A percentile compares a stretch with the other conserved stretches of the same genome.
Evolutionary conservation across 1,284 basidiomycete genomes (phyloP).

Genomic region (Peniophora sp.): DNA sequence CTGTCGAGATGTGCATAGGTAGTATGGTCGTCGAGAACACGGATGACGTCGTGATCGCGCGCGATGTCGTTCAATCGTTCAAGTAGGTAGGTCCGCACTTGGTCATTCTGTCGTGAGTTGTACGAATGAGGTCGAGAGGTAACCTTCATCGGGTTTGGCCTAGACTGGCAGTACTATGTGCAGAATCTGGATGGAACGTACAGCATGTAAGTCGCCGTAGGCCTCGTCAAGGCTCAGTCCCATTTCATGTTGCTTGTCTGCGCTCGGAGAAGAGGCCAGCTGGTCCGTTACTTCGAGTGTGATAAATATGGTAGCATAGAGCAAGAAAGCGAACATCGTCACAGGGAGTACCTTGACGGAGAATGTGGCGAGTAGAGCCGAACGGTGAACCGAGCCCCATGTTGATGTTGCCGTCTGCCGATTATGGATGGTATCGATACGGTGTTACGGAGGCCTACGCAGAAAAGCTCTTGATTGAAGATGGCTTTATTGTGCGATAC

Average conservation of each 20-base stretch:
- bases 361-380: slow-evolving; percentile 1
- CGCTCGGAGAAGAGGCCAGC: slow-evolving; percentile 35
- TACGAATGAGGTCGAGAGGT: slow-evolving; percentile 64
- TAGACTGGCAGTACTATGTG: not conserved
- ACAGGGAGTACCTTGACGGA: slow-evolving; percentile 6
- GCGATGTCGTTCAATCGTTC: slow-evolving; percentile 42
- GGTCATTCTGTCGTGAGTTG: slow-evolving; percentile 68
- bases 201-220: slow-evolving; percentile 52
- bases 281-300: slow-evolving; percentile 49
- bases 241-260: slow-evolving; percentile 22
- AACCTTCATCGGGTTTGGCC: slow-evolving; percentile 34
- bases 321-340: slow-evolving; percentile 38
- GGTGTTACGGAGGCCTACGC: no score
- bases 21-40: slow-evolving; percentile 50
- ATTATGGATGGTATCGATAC: no score
- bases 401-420: no score
- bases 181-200: slow-evolving; percentile 20
- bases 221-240: slow-evolving; percentile 52
- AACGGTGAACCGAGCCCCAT: not conserved
- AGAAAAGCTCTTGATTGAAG: no score
- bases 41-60: slow-evolving; percentile 30
- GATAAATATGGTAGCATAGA: slow-evolving; percentile 46
- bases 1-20: slow-evolving; percentile 42
- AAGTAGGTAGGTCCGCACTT: slow-evolving; percentile 53
- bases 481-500: no score